phyloP scores from a whole-genome alignment of 192 early-diverging fungal species.

The Coemansia sp. region DNA sequence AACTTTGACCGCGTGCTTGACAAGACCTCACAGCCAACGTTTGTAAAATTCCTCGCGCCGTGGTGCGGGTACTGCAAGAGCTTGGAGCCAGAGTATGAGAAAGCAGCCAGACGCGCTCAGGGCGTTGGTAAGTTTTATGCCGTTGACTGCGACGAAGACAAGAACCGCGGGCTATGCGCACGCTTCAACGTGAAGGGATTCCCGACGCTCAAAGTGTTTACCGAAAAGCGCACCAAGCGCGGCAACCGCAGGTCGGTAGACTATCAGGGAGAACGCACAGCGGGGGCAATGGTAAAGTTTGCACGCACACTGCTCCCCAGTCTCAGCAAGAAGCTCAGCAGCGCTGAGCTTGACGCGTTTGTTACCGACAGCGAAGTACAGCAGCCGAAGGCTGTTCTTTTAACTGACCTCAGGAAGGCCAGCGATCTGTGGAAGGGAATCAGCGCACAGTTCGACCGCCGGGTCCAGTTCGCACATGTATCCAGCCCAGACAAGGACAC shows the following conservation, averaged over 20 bases:
- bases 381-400: slow-evolving; percentile 70
- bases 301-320: slow-evolving; percentile 65
- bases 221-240: slow-evolving; percentile 57
- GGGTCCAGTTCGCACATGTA: slow-evolving; percentile 73
- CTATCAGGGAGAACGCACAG: slow-evolving; percentile 84
- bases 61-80: slow-evolving; percentile 96
- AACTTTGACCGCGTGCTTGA: slow-evolving; percentile 67
- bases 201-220: slow-evolving; percentile 94
- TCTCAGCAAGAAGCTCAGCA: slow-evolving; percentile 31
- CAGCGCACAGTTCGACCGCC: slow-evolving; percentile 69
- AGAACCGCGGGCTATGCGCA: slow-evolving; percentile 73
- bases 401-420: slow-evolving; percentile 73
- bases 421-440: slow-evolving; percentile 86
- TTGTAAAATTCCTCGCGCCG: slow-evolving; percentile 94
- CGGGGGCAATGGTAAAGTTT: slow-evolving; percentile 76
- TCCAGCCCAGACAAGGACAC: slow-evolving; percentile 54
- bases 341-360: slow-evolving; percentile 55
- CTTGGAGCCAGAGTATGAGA: slow-evolving; percentile 84
- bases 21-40: slow-evolving; percentile 68
- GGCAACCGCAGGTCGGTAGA: slow-evolving; percentile 63
- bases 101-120: slow-evolving; percentile 78
- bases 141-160: slow-evolving; percentile 86
- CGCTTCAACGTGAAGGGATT: slow-evolving; percentile 84
- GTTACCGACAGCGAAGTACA: slow-evolving; percentile 43
- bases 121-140: slow-evolving; percentile 87